Evolutionary conservation across 345 rosid species (phyloP).

Genomic region (Salix koriyanagi): DNA sequence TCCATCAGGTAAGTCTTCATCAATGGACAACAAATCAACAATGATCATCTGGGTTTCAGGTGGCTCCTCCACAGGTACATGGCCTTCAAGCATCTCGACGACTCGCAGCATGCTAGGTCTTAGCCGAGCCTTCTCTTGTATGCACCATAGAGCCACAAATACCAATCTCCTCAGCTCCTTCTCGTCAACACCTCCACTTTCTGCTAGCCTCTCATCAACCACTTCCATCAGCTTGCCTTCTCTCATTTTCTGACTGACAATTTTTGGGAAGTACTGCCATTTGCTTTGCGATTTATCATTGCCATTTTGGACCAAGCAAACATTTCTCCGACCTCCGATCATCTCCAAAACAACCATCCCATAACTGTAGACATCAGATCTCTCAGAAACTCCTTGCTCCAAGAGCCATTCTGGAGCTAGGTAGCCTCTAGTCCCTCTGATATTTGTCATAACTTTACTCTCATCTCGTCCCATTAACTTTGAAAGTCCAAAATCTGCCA

Average conservation of each 20-base stretch:
- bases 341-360: constrained; percentile 29
- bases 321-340: constrained; percentile 29
- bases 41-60: constrained; percentile 64
- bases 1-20: constrained; percentile 27
- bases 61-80: constrained; percentile 53
- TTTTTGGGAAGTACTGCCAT: constrained; percentile 68
- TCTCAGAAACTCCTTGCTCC: constrained; percentile 23
- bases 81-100: constrained; percentile 83
- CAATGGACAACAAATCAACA: constrained; percentile 57
- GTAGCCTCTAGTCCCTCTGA: constrained; percentile 27
- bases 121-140: constrained; percentile 59
- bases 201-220: constrained; percentile 53
- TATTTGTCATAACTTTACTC: constrained; percentile 22
- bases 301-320: constrained; percentile 32
- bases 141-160: constrained; percentile 76
- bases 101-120: constrained; percentile 70
- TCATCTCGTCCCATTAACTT: constrained; percentile 21
- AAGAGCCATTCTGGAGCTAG: constrained; percentile 30
- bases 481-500: constrained; percentile 23
- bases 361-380: constrained; percentile 28
- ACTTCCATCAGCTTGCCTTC: constrained; percentile 67
- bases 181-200: constrained; percentile 50
- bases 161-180: constrained; percentile 51
- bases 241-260: constrained; percentile 50
- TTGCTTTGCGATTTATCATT: constrained; percentile 32